Base-by-base conservation (phyloP, 2,329 filamentous ascomycete genomes). In the Colletotrichum scovillei region DNA sequence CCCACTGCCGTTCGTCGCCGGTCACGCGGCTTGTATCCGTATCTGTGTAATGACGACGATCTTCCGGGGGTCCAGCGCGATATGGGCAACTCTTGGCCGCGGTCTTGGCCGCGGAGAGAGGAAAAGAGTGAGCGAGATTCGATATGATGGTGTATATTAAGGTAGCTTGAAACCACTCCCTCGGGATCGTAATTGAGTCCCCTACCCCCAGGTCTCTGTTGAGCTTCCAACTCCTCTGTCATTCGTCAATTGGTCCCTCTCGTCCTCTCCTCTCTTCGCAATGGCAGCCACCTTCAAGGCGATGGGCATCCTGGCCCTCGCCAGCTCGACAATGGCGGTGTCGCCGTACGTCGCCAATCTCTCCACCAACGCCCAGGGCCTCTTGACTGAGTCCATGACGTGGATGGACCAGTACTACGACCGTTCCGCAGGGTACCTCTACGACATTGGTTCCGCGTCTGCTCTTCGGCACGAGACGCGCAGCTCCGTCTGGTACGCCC, bases 341-440 rank as follows among this genome's bases (percentile, higher is more conserved):
- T 69, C 73, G 5, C 72, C 75, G 8, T 75, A 73, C 66, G 75
- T 72, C 52, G 59, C 73, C 8, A 62, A 68, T 2, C 63, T 80
- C 52, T 73, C 77, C 8, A 52, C 60, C 26, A 78, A 84, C 75
- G 81, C 82, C 5, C 81, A 83, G 69, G 75, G 79, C 14, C 80
- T 87, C 62, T 82, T 88, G 67, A 81, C 86, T 59, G 82, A 87
- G 79, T 87, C 87, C 2, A 90, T 91, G 88, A 74, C 79, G 6
- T 88, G 87, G 82, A 83, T 90, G 82, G 90, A 91, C 75, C 80
- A 79, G 2, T 87, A 85, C 67, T 91, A 90, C 76, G 90, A 92
- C 73, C 67, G 81, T 2, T 79, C 80, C 2, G 85, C 85, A 6
- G 87, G 86, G 0, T 91, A 91, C 70, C 79, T 91, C 19, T 89